These are phyloP conservation scores for Pyrenochaeta sp. DNA, from an alignment of 2,329 filamentous ascomycete genomes.

Conservation along the genomic window DNA sequence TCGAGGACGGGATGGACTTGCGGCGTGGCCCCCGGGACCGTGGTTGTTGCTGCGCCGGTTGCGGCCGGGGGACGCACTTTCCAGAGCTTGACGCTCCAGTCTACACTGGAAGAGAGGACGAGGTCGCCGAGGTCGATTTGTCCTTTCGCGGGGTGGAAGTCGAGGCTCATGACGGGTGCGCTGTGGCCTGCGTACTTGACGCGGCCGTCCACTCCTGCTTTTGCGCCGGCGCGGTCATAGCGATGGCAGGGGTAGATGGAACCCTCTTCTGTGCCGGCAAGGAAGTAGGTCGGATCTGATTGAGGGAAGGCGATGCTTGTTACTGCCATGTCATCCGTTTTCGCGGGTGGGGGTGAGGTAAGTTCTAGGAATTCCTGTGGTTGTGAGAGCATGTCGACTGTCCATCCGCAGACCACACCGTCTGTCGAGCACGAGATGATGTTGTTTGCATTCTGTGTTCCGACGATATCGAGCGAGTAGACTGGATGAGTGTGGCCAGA, in stretches of 20 bases:
- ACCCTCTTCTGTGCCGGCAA: conserved; percentile 96
- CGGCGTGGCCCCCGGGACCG: conserved; percentile 45
- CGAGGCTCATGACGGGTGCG: conserved; percentile 92
- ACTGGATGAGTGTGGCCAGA: conserved; percentile 96
- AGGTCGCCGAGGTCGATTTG: conserved; percentile 94
- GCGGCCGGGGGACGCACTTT: conserved; percentile 84
- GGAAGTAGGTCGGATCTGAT: conserved; percentile 95
- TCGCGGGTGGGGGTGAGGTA: conserved; percentile 77
- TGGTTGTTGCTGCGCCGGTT: conserved; percentile 58
- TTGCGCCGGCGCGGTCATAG: conserved; percentile 96
- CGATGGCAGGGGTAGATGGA: conserved; percentile 95
- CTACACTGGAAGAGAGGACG: conserved; percentile 87
- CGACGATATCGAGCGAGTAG: conserved; percentile 93
- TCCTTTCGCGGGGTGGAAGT: conserved; percentile 92
- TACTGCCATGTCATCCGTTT: conserved; percentile 92
- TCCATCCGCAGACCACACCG: conserved; percentile 96
- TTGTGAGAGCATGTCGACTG: conserved; percentile 95
- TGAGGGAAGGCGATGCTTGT: conserved; percentile 95
- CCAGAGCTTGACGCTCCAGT: conserved; percentile 98
- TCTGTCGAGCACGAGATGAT: conserved; percentile 97
- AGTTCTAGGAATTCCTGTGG: conserved; percentile 94
- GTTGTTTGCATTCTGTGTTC: conserved; percentile 98
- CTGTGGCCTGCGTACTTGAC: conserved; percentile 90
- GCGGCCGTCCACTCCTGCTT: conserved; percentile 90
- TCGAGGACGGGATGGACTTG: conserved; percentile 81